Percentiles rank a stretch among this genome's conserved stretches.
phyloP scores from a whole-genome alignment of 176 grass and related monocot species.

The Hyparrhenia diplandra region DNA sequence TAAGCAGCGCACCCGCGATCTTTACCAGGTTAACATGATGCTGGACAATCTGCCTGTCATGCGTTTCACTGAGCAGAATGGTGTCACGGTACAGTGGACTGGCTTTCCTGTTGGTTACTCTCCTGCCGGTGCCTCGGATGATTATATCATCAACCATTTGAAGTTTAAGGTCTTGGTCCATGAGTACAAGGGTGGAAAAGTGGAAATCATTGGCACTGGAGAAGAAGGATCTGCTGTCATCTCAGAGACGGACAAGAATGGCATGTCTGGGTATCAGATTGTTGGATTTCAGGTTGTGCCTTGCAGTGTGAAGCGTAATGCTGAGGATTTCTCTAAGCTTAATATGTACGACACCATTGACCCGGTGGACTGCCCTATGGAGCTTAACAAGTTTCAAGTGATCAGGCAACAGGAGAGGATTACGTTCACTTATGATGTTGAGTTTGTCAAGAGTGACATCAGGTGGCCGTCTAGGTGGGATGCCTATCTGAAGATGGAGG shows the following conservation, averaged over 20 bases:
- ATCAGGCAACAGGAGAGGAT: constrained; percentile 80
- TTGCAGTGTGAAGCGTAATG: constrained; percentile 70
- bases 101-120: constrained; percentile 78
- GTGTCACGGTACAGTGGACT: constrained; percentile 73
- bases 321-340: constrained; percentile 52
- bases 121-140: constrained; percentile 47
- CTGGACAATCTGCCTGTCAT: constrained; percentile 87
- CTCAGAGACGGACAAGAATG: constrained; percentile 63
- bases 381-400: constrained; percentile 64
- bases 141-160: constrained; percentile 86
- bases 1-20: constrained; percentile 68
- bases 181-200: constrained; percentile 57
- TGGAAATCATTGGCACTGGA: constrained; percentile 68
- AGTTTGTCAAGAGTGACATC: constrained; percentile 77
- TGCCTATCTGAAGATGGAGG: constrained; percentile 78
- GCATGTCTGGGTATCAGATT: constrained; percentile 84
- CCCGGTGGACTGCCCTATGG: constrained; percentile 57
- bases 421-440: constrained; percentile 70
- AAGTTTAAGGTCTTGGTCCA: constrained; percentile 84
- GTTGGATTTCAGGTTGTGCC: constrained; percentile 88
- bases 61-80: constrained; percentile 73
- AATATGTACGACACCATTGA: constrained; percentile 82
- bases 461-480: constrained; percentile 94
- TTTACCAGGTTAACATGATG: constrained; percentile 96
- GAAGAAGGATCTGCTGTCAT: constrained; percentile 75